Evolutionary conservation across 2,329 filamentous ascomycete species (phyloP).

Genomic region (Trichocomaceae sp.): DNA sequence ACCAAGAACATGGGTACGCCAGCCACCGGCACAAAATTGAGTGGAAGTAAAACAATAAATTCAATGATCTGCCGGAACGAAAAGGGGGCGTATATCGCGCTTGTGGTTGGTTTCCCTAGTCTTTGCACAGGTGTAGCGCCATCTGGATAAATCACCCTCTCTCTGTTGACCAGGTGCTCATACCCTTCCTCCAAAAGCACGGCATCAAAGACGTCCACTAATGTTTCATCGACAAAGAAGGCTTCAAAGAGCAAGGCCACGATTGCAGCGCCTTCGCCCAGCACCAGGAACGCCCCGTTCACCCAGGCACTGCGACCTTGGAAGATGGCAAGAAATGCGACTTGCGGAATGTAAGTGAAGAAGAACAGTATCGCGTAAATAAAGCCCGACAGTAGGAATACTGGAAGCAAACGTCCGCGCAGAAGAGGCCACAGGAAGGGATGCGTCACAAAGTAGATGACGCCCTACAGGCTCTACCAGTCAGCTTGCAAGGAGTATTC

Average conservation of each 20-base stretch:
- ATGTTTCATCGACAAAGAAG: constrained; percentile 71
- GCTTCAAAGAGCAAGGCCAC: constrained; percentile 66
- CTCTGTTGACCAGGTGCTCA: constrained; percentile 59
- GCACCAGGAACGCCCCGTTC: constrained; percentile 76
- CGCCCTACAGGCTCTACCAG: constrained; percentile 52
- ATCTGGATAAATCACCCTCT: constrained; percentile 60
- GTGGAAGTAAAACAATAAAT: constrained; percentile 67
- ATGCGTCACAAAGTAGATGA: constrained; percentile 73
- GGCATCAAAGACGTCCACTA: constrained; percentile 79
- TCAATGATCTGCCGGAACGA: constrained; percentile 86
- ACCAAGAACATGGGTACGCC: constrained; percentile 81
- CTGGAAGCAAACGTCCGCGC: constrained; percentile 66
- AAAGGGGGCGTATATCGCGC: constrained; percentile 79
- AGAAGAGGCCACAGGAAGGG: constrained; percentile 79
- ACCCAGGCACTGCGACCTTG: constrained; percentile 83
- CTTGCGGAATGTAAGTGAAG: constrained; percentile 82
- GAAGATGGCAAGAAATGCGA: constrained; percentile 81
- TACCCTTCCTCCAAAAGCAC: constrained; percentile 70
- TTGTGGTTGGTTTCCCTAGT: constrained; percentile 71
- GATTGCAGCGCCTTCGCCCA: constrained; percentile 59
- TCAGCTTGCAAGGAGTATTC: constrained; percentile 7
- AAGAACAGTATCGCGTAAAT: constrained; percentile 82
- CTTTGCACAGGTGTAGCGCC: constrained; percentile 67
- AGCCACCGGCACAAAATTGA: constrained; percentile 80
- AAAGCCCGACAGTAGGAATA: constrained; percentile 72